A percentile compares a stretch with the other conserved stretches of the same genome.
These are phyloP conservation scores for Fusarium tricinctum DNA, from an alignment of 2,329 filamentous ascomycete species.

Conservation along the genomic window DNA sequence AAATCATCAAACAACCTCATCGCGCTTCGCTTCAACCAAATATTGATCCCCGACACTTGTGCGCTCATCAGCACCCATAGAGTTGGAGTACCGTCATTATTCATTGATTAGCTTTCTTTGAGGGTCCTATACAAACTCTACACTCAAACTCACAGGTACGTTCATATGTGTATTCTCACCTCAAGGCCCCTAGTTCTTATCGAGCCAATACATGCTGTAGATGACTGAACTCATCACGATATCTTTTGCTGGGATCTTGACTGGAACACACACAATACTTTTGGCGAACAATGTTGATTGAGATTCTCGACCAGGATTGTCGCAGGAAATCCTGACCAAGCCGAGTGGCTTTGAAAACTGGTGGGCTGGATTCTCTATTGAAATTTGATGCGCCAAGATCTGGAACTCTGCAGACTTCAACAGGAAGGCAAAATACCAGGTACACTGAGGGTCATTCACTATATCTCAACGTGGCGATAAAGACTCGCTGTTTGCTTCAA, in stretches of 20 bases:
- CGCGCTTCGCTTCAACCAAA: constrained; percentile 16
- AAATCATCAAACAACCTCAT: constrained; percentile 8
- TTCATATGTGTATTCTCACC: constrained; percentile 25
- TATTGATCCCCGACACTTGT: background rate
- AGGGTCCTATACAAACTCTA: constrained; percentile 4
- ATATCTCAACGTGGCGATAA: background rate
- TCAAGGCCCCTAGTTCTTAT: constrained; percentile 17
- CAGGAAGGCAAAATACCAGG: background rate
- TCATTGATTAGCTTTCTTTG: background rate
- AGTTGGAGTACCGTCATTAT: background rate
- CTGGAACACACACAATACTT: constrained; percentile 13
- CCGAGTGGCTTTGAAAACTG: constrained; percentile 19
- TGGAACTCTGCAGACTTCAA: background rate
- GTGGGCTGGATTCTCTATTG: background rate
- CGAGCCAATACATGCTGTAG: constrained; percentile 27
- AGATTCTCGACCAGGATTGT: constrained; percentile 19
- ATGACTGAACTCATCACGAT: constrained; percentile 28
- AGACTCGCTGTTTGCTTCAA: background rate
- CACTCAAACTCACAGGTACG: constrained; percentile 28
- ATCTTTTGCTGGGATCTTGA: constrained; percentile 29
- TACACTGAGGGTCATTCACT: background rate
- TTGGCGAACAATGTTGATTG: constrained; percentile 32
- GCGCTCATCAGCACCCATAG: background rate
- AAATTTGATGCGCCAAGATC: constrained; percentile 12
- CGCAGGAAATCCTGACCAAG: constrained; percentile 10